Base-by-base conservation (phyloP, 257 asterid species). In the Linaria vulgaris region DNA sequence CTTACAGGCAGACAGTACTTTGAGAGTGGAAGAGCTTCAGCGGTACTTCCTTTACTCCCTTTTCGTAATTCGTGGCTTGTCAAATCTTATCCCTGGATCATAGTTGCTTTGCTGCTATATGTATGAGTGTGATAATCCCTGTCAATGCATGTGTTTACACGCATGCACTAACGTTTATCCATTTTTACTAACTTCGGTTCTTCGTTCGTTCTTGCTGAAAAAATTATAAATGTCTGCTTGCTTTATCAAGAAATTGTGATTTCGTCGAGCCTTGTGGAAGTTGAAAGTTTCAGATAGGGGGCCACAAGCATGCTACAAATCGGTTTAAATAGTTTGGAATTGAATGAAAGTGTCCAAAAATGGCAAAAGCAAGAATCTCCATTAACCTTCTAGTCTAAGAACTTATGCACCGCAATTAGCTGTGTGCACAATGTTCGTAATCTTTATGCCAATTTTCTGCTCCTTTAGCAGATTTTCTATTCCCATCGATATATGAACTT, bases 1-100 rank as follows among this genome's bases (percentile, higher is more conserved):
- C 83, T 94, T 63, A 20, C 95, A 6, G 99, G 99, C 73, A 79
- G 97, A 59, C 97, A 84, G 73, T 94, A 94, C 94, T 94, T 94
- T 76, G 99, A 87, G 78, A 92, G 90, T 69, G 94, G 88, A 83
- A 80, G 95, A 68, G 84, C 85, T 59, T 11, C 82, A 38, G 34
- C 69, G 85, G 96, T 84, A 85, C 17, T 34, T 63, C 22, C 76
- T 63, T 59, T 68, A 13, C 48, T 45, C 61, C 57, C 45, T 68
- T 31, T n/a, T 34, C 41, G 10, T 34, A 56, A 67, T 21, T 68
- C 37, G 34, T 31, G 45, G 57, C 34, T 39, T 39, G 24, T 61
- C 52, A 61, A 31, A 51, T 43, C 47, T 34, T 54, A 7, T 38
- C 19, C 45, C 20, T 60, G 10, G 55, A 5, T 47, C 19, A 44